A percentile compares a stretch with the other conserved stretches of the same genome.
phyloP scores from a whole-genome alignment of 2,329 filamentous ascomycete species.

The Talaromyces piceae region DNA sequence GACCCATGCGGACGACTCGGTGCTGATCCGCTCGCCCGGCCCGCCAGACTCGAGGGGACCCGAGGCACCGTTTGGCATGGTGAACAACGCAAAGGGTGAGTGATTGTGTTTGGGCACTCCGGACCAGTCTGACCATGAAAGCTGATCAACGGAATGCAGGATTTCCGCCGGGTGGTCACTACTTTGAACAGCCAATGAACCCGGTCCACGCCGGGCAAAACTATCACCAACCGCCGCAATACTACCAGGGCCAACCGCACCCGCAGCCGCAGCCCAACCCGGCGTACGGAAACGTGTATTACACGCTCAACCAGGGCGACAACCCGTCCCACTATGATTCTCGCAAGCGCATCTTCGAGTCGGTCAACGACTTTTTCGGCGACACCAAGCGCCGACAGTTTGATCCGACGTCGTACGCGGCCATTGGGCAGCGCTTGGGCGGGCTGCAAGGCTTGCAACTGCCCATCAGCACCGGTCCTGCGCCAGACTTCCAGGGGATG shows the following conservation, averaged over 20 bases:
- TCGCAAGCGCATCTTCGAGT: slow-evolving; percentile 78
- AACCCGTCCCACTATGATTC: slow-evolving; percentile 58
- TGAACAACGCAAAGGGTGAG: slow-evolving; percentile 31
- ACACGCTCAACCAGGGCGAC: slow-evolving; percentile 60
- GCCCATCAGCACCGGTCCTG: slow-evolving; percentile 51
- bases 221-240: slow-evolving; percentile 39
- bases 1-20: slow-evolving; percentile 94
- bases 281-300: slow-evolving; percentile 69
- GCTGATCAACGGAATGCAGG: slow-evolving; percentile 14
- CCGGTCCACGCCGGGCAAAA: slow-evolving; percentile 36
- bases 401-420: slow-evolving; percentile 79
- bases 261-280: slow-evolving; percentile 47
- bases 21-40: slow-evolving; percentile 59
- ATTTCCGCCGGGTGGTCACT: slow-evolving; percentile 43
- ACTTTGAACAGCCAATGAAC: slow-evolving; percentile 42
- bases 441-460: slow-evolving; percentile 65
- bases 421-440: slow-evolving; percentile 82
- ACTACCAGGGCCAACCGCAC: slow-evolving; percentile 49
- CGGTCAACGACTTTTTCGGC: slow-evolving; percentile 88
- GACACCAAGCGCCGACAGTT: slow-evolving; percentile 87
- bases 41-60: slow-evolving; percentile 42
- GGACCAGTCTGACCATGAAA: not conserved
- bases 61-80: slow-evolving; percentile 33
- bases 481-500: slow-evolving; percentile 44
- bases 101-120: not conserved